Conservation (phyloP, 805 yeast genomes). For the Yarrowia keelungensis region DNA sequence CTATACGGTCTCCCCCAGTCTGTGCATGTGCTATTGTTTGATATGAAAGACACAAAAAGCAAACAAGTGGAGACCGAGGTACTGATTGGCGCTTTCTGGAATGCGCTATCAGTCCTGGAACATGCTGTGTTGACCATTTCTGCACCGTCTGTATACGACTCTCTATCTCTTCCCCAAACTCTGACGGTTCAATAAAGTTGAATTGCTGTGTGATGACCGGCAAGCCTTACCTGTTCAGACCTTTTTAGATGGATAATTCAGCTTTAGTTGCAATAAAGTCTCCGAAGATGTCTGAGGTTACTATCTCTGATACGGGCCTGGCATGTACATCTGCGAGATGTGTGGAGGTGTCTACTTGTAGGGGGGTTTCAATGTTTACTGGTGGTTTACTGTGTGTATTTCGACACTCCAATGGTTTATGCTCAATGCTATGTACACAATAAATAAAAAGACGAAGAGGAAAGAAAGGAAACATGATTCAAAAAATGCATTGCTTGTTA, state of each 20-base stretch:
- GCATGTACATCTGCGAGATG: not conserved
- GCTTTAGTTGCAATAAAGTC: not conserved
- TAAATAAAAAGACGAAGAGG: no score
- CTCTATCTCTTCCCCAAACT: not conserved
- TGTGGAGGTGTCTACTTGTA: not conserved
- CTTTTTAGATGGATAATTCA: not conserved
- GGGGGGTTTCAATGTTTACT: no score
- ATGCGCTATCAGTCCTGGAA: no score
- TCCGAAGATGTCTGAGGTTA: not conserved
- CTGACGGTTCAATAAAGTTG: not conserved
- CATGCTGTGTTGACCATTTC: not conserved
- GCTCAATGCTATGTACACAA: no score
- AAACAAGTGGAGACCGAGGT: no score
- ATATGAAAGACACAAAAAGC: not conserved
- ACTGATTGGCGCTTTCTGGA: no score
- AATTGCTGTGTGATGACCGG: not conserved
- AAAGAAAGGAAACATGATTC: no score
- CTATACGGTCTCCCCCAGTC: not conserved
- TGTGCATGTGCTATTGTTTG: not conserved
- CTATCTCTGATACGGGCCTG: not conserved
- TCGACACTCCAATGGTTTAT: no score
- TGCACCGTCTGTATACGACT: not conserved
- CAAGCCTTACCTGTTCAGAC: constrained; percentile 1
- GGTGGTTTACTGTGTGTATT: no score
- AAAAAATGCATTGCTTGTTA: constrained; percentile 18